Evolutionary conservation across 2,329 filamentous ascomycete genomes (phyloP).

Genomic region (Myriosclerotinia scirpicola): DNA sequence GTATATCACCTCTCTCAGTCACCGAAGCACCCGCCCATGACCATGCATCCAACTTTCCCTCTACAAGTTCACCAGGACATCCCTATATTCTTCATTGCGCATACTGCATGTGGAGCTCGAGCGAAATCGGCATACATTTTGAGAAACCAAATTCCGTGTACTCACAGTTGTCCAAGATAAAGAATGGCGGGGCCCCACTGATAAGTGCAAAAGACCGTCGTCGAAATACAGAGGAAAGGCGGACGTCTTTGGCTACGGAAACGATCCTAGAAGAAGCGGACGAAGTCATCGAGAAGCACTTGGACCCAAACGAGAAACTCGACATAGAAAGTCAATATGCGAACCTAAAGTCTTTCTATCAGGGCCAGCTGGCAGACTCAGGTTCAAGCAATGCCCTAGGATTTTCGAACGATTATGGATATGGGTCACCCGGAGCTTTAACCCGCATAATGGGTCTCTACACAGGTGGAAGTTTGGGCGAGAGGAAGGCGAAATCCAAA

Average conservation of each 20-base stretch:
- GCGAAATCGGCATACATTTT: conserved; percentile 87
- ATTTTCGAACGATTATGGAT: conserved; percentile 55
- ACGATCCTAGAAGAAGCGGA: conserved; percentile 36
- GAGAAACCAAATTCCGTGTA: conserved; percentile 86
- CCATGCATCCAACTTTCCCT: neutral
- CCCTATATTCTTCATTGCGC: conserved; percentile 81
- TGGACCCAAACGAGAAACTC: conserved; percentile 43
- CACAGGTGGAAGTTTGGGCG: conserved; percentile 61
- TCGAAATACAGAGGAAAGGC: conserved; percentile 35
- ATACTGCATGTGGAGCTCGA: conserved; percentile 90
- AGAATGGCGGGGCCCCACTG: conserved; percentile 57
- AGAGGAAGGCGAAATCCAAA: conserved; percentile 66
- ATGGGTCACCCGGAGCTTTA: conserved; percentile 75
- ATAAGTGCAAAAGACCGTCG: conserved; percentile 48
- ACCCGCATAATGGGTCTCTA: conserved; percentile 92
- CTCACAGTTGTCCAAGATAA: conserved; percentile 71
- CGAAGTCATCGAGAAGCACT: conserved; percentile 42
- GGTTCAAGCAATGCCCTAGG: conserved; percentile 55
- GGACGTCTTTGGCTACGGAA: conserved; percentile 28
- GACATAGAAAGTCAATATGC: conserved; percentile 71
- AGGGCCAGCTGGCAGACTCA: conserved; percentile 68
- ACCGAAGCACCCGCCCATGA: conserved; percentile 43
- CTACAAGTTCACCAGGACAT: conserved; percentile 38
- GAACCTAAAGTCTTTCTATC: conserved; percentile 77
- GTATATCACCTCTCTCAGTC: conserved; percentile 75